Conservation (phyloP, 2,329 filamentous ascomycete genomes). For the Neofusicoccum umdonicola region DNA sequence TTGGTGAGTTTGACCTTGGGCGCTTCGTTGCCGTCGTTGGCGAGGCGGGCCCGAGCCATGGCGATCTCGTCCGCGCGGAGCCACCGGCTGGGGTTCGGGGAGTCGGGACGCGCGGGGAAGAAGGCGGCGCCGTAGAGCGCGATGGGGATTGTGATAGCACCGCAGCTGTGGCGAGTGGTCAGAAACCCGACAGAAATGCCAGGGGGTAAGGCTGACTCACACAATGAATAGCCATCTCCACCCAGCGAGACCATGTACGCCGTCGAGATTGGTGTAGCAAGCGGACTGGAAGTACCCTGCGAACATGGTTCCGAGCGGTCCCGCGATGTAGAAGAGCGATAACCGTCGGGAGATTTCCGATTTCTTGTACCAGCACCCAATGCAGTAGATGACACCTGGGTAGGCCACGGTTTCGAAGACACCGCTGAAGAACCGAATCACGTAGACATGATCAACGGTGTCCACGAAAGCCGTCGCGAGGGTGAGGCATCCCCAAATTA, state of each 20-base stretch:
- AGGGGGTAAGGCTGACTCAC: background rate
- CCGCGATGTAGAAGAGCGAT: constrained; percentile 19
- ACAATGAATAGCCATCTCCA: constrained; percentile 12
- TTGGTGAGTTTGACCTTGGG: background rate
- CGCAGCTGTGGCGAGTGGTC: background rate
- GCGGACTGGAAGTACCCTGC: constrained; percentile 19
- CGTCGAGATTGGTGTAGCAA: constrained; percentile 26
- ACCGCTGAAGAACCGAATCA: constrained; percentile 1
- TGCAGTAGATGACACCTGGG: constrained; percentile 21
- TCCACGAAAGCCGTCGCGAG: background rate
- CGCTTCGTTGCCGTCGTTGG: background rate
- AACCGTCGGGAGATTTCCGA: constrained; percentile 20
- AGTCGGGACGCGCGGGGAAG: constrained; percentile 21
- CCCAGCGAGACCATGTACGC: background rate
- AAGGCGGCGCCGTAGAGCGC: constrained; percentile 26
- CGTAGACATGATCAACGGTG: background rate
- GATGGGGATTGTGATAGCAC: constrained; percentile 26
- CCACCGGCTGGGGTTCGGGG: background rate
- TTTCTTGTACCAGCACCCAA: constrained; percentile 21
- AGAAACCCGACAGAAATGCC: background rate
- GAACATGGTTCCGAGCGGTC: constrained; percentile 16
- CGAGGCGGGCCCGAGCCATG: background rate
- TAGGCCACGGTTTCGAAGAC: constrained; percentile 14
- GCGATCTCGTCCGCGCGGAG: background rate
- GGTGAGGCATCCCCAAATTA: background rate